Conservation (phyloP, 805 yeast genomes). For the Candida insectalens region DNA sequence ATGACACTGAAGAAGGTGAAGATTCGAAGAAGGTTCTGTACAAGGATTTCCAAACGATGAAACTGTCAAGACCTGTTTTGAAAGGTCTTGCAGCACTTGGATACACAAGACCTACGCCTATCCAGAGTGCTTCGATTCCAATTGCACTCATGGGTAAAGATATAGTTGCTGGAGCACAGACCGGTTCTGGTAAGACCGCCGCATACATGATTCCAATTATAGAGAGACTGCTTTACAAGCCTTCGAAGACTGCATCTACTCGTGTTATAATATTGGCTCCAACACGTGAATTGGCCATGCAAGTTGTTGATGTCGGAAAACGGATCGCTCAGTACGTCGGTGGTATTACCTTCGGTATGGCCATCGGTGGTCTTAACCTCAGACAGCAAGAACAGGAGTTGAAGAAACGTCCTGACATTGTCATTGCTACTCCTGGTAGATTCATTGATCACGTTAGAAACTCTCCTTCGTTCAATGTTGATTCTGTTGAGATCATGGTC, state of each 20-base stretch:
- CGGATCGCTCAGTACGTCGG: constrained; percentile 70
- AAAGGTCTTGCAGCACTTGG: constrained; percentile 77
- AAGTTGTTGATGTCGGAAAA: constrained; percentile 88
- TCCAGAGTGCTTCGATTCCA: constrained; percentile 90
- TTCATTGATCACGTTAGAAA: constrained; percentile 94
- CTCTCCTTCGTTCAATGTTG: constrained; percentile 87
- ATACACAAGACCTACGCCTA: constrained; percentile 84
- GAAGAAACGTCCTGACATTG: constrained; percentile 88
- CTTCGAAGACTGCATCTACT: constrained; percentile 76
- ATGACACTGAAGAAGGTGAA: constrained; percentile 49
- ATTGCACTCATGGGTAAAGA: constrained; percentile 90
- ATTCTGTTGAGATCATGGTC: constrained; percentile 83
- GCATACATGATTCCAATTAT: constrained; percentile 95
- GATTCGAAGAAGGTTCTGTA: constrained; percentile 34
- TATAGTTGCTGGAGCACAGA: constrained; percentile 97
- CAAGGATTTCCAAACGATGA: constrained; percentile 62
- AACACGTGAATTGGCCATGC: constrained; percentile 96
- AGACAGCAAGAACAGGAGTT: constrained; percentile 94
- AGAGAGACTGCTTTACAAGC: constrained; percentile 85
- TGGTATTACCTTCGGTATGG: constrained; percentile 80
- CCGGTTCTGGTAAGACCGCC: constrained; percentile 99
- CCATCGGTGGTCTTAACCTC: constrained; percentile 95
- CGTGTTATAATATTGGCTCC: constrained; percentile 89
- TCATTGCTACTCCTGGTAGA: constrained; percentile 98
- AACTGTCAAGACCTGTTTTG: constrained; percentile 82